These are phyloP conservation scores for Mycosphaerella sp. DNA, from an alignment of 2,329 filamentous ascomycete genomes.

Conservation along the genomic window DNA sequence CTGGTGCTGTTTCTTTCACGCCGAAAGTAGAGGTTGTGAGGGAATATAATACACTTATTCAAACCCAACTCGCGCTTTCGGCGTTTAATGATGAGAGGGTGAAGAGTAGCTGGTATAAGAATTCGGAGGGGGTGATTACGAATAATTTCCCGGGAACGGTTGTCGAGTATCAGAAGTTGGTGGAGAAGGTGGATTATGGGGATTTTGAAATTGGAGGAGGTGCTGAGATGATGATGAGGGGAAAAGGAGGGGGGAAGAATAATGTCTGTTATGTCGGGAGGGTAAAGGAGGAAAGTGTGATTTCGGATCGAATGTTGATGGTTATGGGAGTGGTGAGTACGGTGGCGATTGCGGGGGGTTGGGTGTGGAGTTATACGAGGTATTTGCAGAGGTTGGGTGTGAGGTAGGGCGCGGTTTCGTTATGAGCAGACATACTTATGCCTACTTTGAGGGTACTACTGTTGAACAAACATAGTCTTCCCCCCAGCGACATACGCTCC, in stretches of 20 bases:
- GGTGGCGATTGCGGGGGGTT: conserved; percentile 35
- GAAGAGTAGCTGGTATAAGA: conserved; percentile 54
- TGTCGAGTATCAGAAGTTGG: conserved; percentile 49
- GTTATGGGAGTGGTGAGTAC: conserved; percentile 35
- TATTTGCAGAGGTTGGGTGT: conserved; percentile 22
- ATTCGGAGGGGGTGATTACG: conserved; percentile 48
- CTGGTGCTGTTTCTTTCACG: conserved; percentile 41
- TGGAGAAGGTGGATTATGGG: conserved; percentile 40
- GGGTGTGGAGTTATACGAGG: conserved; percentile 38
- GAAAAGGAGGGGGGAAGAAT: no score
- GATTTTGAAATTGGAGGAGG: conserved; percentile 40
- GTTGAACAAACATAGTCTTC: no score
- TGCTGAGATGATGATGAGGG: conserved; percentile 29
- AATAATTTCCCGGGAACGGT: conserved; percentile 53
- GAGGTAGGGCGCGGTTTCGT: conserved; percentile 15
- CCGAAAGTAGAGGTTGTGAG: conserved; percentile 39
- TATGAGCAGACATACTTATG: no score
- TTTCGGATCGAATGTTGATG: conserved; percentile 37
- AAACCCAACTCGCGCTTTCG: conserved; percentile 39
- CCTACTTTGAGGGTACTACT: no score
- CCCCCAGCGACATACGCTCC: no score
- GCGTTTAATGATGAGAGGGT: conserved; percentile 52
- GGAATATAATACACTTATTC: conserved; percentile 45
- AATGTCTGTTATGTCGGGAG: conserved; percentile 35
- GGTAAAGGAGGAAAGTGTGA: conserved; percentile 41